A percentile compares a stretch with the other conserved stretches of the same genome.
phyloP scores from a whole-genome alignment of 139 green algal genomes.

The Chlorella vulgaris region DNA sequence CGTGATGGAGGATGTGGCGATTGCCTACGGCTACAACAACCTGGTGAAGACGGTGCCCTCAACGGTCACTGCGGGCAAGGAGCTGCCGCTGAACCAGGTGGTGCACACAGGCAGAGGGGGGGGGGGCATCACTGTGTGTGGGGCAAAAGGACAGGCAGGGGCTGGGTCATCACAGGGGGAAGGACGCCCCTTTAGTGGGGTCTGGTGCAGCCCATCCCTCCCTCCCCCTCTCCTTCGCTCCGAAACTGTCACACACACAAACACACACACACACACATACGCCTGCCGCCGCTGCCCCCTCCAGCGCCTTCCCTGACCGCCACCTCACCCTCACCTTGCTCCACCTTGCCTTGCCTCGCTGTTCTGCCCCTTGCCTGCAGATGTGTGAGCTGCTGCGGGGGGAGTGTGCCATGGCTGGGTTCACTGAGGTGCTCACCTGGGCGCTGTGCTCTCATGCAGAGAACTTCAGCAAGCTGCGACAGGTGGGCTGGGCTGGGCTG shows the following conservation, averaged over 20 bases:
- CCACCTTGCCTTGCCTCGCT: not conserved
- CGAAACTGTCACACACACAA: no score
- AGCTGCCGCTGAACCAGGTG: slow-evolving; percentile 94
- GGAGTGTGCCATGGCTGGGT: slow-evolving; percentile 56
- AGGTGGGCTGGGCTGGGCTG: not conserved
- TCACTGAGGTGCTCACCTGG: slow-evolving; percentile 86
- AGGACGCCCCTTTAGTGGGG: no score
- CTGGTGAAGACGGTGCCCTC: slow-evolving; percentile 68
- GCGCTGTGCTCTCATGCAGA: slow-evolving; percentile 88
- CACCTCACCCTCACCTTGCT: not conserved
- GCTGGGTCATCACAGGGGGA: no score
- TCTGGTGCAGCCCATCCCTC: no score
- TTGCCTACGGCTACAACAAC: slow-evolving; percentile 99
- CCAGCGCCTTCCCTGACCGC: no score
- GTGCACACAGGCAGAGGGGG: slow-evolving; percentile 75
- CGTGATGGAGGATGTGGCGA: slow-evolving; percentile 98
- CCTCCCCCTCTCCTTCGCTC: no score
- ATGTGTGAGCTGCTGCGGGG: slow-evolving; percentile 32
- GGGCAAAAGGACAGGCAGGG: no score
- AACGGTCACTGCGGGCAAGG: slow-evolving; percentile 70
- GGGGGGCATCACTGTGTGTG: no score
- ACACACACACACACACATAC: no score
- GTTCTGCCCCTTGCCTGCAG: not conserved
- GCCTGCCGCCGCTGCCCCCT: no score
- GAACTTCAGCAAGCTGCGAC: slow-evolving; percentile 84